Percentiles rank a stretch among this genome's conserved stretches.
phyloP scores from a whole-genome alignment of 306 rosid species.

The Psophocarpus tetragonolobus region DNA sequence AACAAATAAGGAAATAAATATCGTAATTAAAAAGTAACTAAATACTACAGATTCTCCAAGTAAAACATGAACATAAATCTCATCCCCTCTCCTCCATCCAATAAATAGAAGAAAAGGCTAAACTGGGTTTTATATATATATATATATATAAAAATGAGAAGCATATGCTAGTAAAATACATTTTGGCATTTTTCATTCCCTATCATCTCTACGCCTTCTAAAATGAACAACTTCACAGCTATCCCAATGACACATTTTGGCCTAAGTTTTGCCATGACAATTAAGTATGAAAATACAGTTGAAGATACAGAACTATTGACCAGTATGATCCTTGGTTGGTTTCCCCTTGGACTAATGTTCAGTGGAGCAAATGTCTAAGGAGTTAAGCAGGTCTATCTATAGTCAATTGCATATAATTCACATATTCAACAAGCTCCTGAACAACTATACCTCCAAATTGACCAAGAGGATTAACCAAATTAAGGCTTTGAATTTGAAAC shows the following conservation, averaged over 20 bases:
- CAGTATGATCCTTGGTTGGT: neutral
- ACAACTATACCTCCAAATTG: neutral
- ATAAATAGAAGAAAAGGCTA: slow-evolving; percentile 5
- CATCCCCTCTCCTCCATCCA: slow-evolving; percentile 15
- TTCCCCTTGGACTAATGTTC: slow-evolving; percentile 7
- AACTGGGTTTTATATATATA: neutral
- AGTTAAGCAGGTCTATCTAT: slow-evolving; percentile 8
- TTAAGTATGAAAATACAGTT: slow-evolving; percentile 2
- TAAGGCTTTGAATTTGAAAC: slow-evolving; percentile 19
- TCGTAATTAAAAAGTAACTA: slow-evolving; percentile 7
- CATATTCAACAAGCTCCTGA: slow-evolving; percentile 33
- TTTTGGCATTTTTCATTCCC: slow-evolving; percentile 9
- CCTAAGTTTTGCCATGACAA: slow-evolving; percentile 7
- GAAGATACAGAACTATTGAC: neutral
- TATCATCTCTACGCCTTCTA: slow-evolving; percentile 10
- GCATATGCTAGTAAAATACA: neutral
- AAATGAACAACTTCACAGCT: neutral
- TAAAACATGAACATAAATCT: neutral
- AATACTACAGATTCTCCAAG: slow-evolving; percentile 16
- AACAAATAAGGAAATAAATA: neutral
- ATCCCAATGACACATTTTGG: neutral
- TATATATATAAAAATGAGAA: neutral
- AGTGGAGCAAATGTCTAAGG: neutral
- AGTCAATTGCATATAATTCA: neutral
- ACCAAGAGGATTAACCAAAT: slow-evolving; percentile 1